These are phyloP conservation scores for Tuber borchii DNA, from an alignment of 495 filamentous ascomycete species.

Conservation along the genomic window DNA sequence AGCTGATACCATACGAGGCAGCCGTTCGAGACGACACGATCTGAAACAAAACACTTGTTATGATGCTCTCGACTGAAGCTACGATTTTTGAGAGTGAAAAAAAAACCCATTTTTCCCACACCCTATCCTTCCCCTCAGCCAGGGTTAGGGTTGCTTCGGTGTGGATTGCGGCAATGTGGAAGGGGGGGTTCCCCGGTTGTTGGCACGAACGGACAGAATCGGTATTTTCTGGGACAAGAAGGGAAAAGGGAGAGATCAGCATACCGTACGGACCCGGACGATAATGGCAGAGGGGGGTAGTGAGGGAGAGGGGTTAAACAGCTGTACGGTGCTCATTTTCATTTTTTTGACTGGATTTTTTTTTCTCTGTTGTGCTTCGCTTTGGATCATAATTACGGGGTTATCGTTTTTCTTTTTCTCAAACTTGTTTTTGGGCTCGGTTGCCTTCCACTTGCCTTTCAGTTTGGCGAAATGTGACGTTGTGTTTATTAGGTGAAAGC, in stretches of 20 bases:
- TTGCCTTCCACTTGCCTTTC: not conserved
- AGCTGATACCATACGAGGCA: not conserved
- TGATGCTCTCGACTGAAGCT: not conserved
- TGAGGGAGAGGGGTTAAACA: not conserved
- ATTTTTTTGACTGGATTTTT: not conserved
- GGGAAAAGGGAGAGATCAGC: not conserved
- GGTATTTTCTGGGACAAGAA: not conserved
- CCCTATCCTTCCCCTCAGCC: not conserved
- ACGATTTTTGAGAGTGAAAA: not conserved
- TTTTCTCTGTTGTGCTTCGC: not conserved
- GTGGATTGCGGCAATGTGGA: not conserved
- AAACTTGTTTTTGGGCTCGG: not conserved
- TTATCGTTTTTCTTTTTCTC: not conserved
- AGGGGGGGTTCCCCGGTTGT: not conserved
- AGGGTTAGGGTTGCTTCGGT: not conserved
- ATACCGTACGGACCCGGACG: not conserved
- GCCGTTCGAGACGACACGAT: not conserved
- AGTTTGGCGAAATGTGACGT: not conserved
- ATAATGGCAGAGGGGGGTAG: not conserved
- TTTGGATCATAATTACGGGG: not conserved
- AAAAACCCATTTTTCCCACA: not conserved
- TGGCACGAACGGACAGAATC: not conserved
- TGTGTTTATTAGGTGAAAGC: not conserved
- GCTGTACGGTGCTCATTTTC: not conserved
- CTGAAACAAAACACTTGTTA: slow-evolving; percentile 1